These are phyloP conservation scores for Auxenochlorella pyrenoidosa DNA, from an alignment of 139 green algal genomes.

Conservation along the genomic window DNA sequence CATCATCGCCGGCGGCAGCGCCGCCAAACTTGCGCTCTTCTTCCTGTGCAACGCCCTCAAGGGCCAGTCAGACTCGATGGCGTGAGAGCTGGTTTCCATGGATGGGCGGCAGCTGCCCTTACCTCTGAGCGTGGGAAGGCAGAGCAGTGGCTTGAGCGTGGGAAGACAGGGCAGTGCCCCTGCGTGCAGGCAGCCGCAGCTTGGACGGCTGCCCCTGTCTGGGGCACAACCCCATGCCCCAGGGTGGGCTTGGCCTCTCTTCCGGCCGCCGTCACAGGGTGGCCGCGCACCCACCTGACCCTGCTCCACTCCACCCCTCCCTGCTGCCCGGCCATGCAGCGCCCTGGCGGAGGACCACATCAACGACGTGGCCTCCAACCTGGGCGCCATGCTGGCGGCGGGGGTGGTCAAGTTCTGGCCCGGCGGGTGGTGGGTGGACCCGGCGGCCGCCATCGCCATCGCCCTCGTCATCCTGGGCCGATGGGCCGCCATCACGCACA, in stretches of 20 bases:
- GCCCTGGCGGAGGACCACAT: slow-evolving; percentile 38
- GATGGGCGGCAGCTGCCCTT: neutral
- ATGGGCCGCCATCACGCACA: slow-evolving; percentile 71
- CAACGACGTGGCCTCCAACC: slow-evolving; percentile 61
- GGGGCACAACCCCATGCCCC: neutral
- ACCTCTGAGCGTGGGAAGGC: neutral
- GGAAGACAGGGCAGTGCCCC: neutral
- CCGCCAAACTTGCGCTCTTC: slow-evolving; percentile 50
- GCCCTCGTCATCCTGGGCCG: slow-evolving; percentile 69
- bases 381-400: slow-evolving; percentile 57
- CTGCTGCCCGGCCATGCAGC: no score
- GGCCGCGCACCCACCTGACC: neutral
- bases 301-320: neutral
- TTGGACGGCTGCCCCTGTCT: no score
- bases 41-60: slow-evolving; percentile 36
- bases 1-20: slow-evolving; percentile 60
- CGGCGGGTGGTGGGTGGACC: slow-evolving; percentile 55
- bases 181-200: neutral
- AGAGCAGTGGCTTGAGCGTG: neutral
- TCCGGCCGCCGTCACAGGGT: neutral
- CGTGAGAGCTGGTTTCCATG: neutral
- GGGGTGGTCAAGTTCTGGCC: slow-evolving; percentile 24
- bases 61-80: neutral
- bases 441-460: slow-evolving; percentile 61
- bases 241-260: no score